Percentiles rank a stretch among this genome's conserved stretches.
Conservation (phyloP, 1,139 yeast genomes). For the Yamadazyma trypodendri region DNA sequence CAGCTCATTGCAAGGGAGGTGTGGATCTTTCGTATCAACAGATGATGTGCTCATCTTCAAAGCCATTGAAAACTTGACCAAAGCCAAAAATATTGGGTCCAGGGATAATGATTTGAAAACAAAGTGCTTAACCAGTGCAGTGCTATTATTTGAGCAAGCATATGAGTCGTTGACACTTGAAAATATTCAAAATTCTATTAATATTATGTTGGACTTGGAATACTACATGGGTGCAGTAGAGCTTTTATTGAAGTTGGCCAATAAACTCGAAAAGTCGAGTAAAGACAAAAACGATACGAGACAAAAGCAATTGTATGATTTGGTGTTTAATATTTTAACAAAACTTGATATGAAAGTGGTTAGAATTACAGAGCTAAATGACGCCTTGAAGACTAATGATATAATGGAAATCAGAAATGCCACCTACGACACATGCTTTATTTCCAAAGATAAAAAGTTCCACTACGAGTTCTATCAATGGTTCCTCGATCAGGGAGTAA, state of each 20-base stretch:
- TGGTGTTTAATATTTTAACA: slow-evolving; percentile 72
- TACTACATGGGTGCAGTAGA: slow-evolving; percentile 86
- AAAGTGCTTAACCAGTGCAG: slow-evolving; percentile 73
- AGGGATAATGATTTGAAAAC: slow-evolving; percentile 69
- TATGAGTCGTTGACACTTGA: slow-evolving; percentile 77
- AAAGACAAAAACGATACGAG: slow-evolving; percentile 35
- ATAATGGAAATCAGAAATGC: slow-evolving; percentile 63
- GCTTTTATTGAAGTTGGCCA: slow-evolving; percentile 75
- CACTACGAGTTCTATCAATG: slow-evolving; percentile 92
- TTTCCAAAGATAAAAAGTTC: slow-evolving; percentile 74
- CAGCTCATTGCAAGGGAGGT: slow-evolving; percentile 81
- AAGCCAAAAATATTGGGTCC: slow-evolving; percentile 74
- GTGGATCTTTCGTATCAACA: slow-evolving; percentile 93
- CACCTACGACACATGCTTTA: slow-evolving; percentile 73
- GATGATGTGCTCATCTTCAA: slow-evolving; percentile 92
- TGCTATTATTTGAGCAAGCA: slow-evolving; percentile 74
- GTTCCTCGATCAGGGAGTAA: slow-evolving; percentile 77
- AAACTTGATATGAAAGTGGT: slow-evolving; percentile 70
- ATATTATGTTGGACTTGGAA: slow-evolving; percentile 73
- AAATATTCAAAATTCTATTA: slow-evolving; percentile 76
- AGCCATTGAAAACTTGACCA: slow-evolving; percentile 87
- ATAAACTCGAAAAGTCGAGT: slow-evolving; percentile 44
- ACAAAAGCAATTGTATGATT: slow-evolving; percentile 55
- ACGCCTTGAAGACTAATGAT: slow-evolving; percentile 49
- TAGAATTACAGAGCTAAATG: slow-evolving; percentile 43